Evolutionary conservation across 106 monocot species (phyloP).

Genomic region (Agapanthus africanus): DNA sequence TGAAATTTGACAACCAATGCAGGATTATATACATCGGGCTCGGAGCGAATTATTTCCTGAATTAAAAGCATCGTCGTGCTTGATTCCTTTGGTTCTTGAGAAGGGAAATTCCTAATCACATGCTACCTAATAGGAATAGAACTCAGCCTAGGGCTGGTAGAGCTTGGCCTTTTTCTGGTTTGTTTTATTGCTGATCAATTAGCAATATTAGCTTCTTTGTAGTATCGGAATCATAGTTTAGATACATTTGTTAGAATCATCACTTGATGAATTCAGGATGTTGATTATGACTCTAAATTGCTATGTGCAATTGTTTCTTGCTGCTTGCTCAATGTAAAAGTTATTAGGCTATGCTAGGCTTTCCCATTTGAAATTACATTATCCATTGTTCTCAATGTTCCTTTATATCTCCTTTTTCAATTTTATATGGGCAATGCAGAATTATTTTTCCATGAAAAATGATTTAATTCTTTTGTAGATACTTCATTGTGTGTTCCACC

Average conservation of each 20-base stretch:
- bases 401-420: no score
- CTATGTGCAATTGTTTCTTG: neutral
- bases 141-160: conserved; percentile 48
- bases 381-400: no score
- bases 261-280: neutral
- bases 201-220: no score
- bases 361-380: neutral
- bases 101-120: neutral
- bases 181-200: neutral
- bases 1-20: neutral
- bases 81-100: conserved; percentile 2
- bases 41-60: neutral
- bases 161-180: conserved; percentile 26
- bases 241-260: neutral
- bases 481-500: no score
- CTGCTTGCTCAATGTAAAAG: neutral
- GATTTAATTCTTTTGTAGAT: no score
- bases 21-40: neutral
- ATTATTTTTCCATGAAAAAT: no score
- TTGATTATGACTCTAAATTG: no score
- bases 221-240: neutral
- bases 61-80: neutral
- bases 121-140: conserved; percentile 26
- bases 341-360: neutral
- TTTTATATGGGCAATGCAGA: neutral